Percentiles rank a stretch among this genome's conserved stretches.
Evolutionary conservation across 2,329 filamentous ascomycete genomes (phyloP).

Genomic region (Monilinia vaccinii-corymbosi): DNA sequence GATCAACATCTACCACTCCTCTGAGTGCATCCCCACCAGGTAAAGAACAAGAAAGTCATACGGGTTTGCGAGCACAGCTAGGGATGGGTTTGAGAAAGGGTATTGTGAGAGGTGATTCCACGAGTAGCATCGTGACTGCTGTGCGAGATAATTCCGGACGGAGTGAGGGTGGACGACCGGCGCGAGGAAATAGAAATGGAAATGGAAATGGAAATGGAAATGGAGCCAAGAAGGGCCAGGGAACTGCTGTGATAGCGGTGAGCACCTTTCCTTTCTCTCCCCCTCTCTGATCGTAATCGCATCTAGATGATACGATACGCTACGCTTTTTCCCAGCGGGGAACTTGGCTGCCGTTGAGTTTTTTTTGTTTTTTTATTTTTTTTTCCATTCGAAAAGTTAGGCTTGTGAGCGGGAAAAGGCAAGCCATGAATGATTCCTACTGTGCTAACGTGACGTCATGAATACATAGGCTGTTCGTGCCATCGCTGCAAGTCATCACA

Average conservation of each 20-base stretch:
- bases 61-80: neutral
- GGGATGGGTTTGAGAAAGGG: neutral
- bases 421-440: too few species aligned
- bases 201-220: too few species aligned
- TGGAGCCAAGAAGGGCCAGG: neutral
- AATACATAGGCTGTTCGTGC: constrained; percentile 1
- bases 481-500: constrained; percentile 4
- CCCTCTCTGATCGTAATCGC: neutral
- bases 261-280: neutral
- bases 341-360: too few species aligned
- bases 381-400: neutral
- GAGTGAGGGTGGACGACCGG: neutral
- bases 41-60: neutral
- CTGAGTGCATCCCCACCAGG: neutral
- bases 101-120: constrained; percentile 18
- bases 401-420: too few species aligned
- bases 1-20: neutral
- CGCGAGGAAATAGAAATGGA: too few species aligned
- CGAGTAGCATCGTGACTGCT: constrained; percentile 22
- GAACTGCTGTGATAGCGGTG: constrained; percentile 9
- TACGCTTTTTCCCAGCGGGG: too few species aligned
- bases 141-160: constrained; percentile 20
- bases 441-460: neutral
- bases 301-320: too few species aligned
- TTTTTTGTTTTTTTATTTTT: too few species aligned